Evolutionary conservation across 106 monocot species (phyloP).

Genomic region (Hemerocallis citrina): DNA sequence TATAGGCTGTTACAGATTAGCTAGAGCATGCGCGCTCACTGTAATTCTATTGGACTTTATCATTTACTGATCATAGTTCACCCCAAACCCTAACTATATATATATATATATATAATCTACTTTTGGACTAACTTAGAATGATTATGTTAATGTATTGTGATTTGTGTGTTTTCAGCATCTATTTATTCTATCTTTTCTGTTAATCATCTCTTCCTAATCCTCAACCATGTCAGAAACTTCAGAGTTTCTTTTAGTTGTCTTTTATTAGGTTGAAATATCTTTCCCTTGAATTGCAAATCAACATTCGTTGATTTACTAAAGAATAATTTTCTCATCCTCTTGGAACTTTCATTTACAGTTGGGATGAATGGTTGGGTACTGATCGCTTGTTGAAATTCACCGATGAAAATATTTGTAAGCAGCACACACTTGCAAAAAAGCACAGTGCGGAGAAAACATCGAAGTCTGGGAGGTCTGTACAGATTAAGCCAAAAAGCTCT

Average conservation of each 20-base stretch:
- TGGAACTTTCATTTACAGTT: conserved; percentile 38
- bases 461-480: conserved; percentile 59
- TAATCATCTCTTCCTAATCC: background rate
- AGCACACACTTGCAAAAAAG: conserved; percentile 49
- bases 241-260: background rate
- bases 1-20: no score
- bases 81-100: no score
- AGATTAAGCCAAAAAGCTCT: conserved; percentile 68
- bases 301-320: background rate
- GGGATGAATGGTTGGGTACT: conserved; percentile 92
- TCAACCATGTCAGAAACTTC: background rate
- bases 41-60: no score
- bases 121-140: no score
- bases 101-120: no score
- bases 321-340: background rate
- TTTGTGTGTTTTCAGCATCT: background rate
- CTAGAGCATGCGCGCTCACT: no score
- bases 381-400: conserved; percentile 74
- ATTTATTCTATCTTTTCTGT: background rate
- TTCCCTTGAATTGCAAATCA: background rate
- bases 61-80: no score
- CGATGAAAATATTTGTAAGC: conserved; percentile 63
- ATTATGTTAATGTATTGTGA: no score
- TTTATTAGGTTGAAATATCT: background rate
- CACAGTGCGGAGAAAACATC: conserved; percentile 47